These are phyloP conservation scores for Cynanchum wilfordii DNA, from an alignment of 257 asterid species.

Conservation along the genomic window DNA sequence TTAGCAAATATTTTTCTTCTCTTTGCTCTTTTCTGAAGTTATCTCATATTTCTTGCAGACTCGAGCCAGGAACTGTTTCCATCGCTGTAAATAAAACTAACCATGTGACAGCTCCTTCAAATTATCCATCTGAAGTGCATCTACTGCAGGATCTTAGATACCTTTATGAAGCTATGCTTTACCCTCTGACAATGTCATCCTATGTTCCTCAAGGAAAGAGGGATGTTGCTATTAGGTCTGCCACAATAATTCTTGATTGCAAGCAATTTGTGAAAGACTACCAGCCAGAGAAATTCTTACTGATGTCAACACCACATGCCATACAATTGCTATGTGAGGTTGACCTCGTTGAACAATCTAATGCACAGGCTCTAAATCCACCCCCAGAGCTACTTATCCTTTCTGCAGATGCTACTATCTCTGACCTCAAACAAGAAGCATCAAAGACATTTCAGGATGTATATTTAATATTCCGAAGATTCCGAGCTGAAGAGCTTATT, in stretches of 20 bases:
- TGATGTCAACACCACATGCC: constrained; percentile 30
- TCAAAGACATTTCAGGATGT: constrained; percentile 73
- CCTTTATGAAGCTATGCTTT: constrained; percentile 64
- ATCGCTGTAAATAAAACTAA: constrained; percentile 16
- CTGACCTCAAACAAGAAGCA: constrained; percentile 83
- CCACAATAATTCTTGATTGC: constrained; percentile 66
- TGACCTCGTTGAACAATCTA: constrained; percentile 55
- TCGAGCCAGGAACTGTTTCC: constrained; percentile 61
- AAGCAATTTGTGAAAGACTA: constrained; percentile 87
- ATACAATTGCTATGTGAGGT: constrained; percentile 73
- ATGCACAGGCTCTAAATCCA: constrained; percentile 44
- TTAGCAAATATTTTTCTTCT: neutral
- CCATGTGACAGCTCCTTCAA: constrained; percentile 21
- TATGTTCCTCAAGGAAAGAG: constrained; percentile 41
- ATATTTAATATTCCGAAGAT: constrained; percentile 69
- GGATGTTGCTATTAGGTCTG: constrained; percentile 42
- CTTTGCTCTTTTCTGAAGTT: neutral
- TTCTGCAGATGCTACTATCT: constrained; percentile 64
- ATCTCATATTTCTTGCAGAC: constrained; percentile 38
- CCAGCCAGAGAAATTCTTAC: constrained; percentile 38
- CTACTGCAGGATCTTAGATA: constrained; percentile 59
- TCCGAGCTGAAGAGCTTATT: constrained; percentile 74
- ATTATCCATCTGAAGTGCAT: constrained; percentile 59
- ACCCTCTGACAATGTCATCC: constrained; percentile 51
- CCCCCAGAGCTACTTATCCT: constrained; percentile 75